Evolutionary conservation across 2,329 filamentous ascomycete species (phyloP), one percentile per base, ranked within the genome.

Genomic region (Mycogone perniciosa): DNA sequence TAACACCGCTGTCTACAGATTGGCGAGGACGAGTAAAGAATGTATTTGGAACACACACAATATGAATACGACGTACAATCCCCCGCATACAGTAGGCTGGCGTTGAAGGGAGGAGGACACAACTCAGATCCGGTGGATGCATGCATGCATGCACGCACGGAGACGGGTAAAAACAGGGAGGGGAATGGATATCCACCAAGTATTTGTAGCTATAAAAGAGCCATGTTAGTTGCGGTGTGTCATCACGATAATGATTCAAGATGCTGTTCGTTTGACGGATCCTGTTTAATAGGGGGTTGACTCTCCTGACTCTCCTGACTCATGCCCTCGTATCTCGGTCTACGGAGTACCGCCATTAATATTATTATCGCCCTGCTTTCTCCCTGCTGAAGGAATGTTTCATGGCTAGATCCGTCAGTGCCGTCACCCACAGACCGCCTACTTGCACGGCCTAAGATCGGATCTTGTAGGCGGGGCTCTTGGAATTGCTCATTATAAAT

Each of bases 21-120:
- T 57, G 68, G 68, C 33, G 68, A 70, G n/a, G 67, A 71, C 27
- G 67, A 71, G 58, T 70, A 69, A 57, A 68, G 56, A 67, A 68
- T 54, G 9, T 31, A 10, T 5, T 42, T 6, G n/a, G 20, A 29
- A 20, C 3, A 38, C 7, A 20, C 6, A 8, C 27, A 20, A 42
- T 42, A 27, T 7, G 39, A 42, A 11, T 42, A 10, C 39, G 39
- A 42, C 10, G 27, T 42, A 27, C 9, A 9, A 26, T 13, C 39
- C 26, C 39, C 26, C 13, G 27, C 27, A 56, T 11, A 35, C 27
- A 38, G 42, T 46, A 40, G 33, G 35, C 39, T 39, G 50, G 51
- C 47, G 48, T 48, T 51, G 42, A 46, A 9, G 51, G 43, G 30
- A 33, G 29, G 35, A 38, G 20, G 29, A 42, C 29, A 33, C 26